Conservation (phyloP, 2,329 filamentous ascomycete species). For the Tolypocladium album region DNA sequence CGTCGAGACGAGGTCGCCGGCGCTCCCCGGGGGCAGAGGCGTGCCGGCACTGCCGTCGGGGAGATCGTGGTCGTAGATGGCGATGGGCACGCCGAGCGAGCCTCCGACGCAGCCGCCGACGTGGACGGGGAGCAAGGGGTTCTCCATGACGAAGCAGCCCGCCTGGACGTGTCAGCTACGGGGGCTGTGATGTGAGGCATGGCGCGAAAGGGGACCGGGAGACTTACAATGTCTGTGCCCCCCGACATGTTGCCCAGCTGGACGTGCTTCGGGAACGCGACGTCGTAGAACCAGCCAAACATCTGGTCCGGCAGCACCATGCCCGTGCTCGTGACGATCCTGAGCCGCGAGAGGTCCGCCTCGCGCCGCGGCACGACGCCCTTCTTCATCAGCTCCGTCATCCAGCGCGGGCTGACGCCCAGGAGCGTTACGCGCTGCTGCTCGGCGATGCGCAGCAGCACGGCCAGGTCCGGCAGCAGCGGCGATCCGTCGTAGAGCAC, state of each 20-base stretch:
- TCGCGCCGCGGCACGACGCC: constrained; percentile 50
- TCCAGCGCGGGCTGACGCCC: constrained; percentile 66
- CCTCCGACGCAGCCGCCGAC: constrained; percentile 42
- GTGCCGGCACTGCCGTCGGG: constrained; percentile 31
- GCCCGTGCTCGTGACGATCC: constrained; percentile 59
- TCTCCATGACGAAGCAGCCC: constrained; percentile 51
- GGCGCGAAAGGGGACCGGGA: not conserved
- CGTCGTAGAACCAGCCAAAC: constrained; percentile 70
- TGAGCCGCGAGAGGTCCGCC: constrained; percentile 50
- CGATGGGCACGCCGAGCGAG: constrained; percentile 37
- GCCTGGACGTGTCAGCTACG: constrained; percentile 22
- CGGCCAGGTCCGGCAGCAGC: constrained; percentile 56
- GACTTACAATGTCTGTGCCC: constrained; percentile 61
- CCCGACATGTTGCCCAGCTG: constrained; percentile 68
- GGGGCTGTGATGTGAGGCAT: not conserved
- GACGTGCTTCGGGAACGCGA: constrained; percentile 54
- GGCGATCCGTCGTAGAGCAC: constrained; percentile 79
- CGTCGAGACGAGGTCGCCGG: constrained; percentile 66
- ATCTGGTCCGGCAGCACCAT: constrained; percentile 71
- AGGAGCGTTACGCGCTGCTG: constrained; percentile 60
- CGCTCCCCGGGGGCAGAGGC: constrained; percentile 43
- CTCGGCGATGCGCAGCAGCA: constrained; percentile 51
- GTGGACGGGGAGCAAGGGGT: constrained; percentile 58
- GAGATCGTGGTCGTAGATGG: constrained; percentile 53
- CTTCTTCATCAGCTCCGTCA: constrained; percentile 60